Evolutionary conservation across 768 basidiomycete genomes (phyloP), one percentile per base, ranked within the genome.

Genomic region (Tylopilus subfusipes): DNA sequence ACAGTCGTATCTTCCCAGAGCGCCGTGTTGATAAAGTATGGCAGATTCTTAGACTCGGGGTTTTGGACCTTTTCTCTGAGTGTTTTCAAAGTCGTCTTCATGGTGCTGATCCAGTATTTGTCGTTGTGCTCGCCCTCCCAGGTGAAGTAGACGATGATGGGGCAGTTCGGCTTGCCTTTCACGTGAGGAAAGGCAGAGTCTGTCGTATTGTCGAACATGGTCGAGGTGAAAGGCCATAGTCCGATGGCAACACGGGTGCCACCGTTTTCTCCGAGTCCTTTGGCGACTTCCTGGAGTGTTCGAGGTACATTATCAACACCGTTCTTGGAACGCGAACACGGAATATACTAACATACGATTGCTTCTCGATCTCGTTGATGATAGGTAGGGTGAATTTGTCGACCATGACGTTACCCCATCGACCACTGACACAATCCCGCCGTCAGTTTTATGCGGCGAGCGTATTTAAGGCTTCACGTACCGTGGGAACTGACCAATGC

Each of bases 331-430:
- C 8, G 16, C 16, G 33, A 12, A 22, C 13, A 2, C 8, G 2
- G 7, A 40, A 13, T 31, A n/a, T 12, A 40, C 53, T 48, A 36
- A 46, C 59, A 18, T 4, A n/a, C 13, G 57, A 29, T 43, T 54
- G 39, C 18, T 25, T 11, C 16, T 29, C 12, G 27, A 60, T 33
- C 9, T 45, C 46, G 33, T 62, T 24, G 27, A 62, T 36, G n/a
- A 62, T 51, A n/a, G 7, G 27, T 40, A 21, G 27, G 25, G 53
- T 63, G 36, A 49, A 63, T n/a, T 61, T 27, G 25, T 59, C 52
- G 29, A 55, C 57, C 51, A 59, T 44, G 3, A 63, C 58, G 3
- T 54, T 63, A 2, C 61, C 61, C 57, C 61, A 63, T 10, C 59
- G 59, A 25, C 59, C 59, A 27, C 58, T 60, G 11, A 33, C 11